Evolutionary conservation across 768 basidiomycete genomes (phyloP).

Genomic region (Collybia sp.): DNA sequence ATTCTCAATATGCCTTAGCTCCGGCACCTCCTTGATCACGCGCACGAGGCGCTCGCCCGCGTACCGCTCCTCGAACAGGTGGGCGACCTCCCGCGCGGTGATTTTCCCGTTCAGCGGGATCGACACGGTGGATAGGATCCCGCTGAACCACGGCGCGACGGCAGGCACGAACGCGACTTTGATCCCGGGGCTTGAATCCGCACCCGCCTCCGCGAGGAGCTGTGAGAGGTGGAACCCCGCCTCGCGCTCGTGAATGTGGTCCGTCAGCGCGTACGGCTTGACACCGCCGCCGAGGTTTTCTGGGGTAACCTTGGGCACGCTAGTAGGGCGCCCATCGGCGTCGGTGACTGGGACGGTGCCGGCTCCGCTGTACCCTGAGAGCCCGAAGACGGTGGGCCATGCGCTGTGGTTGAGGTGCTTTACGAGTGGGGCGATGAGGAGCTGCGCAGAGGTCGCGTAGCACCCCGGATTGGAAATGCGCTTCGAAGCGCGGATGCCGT

Average conservation of each 20-base stretch:
- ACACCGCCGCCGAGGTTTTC: conserved; percentile 73
- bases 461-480: conserved; percentile 97
- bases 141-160: conserved; percentile 94
- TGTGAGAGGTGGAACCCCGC: conserved; percentile 77
- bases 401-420: conserved; percentile 55
- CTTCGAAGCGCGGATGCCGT: conserved; percentile 61
- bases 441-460: conserved; percentile 90
- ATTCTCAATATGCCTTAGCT: conserved; percentile 68
- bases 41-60: conserved; percentile 65
- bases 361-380: conserved; percentile 94
- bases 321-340: conserved; percentile 65
- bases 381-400: conserved; percentile 83
- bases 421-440: conserved; percentile 87
- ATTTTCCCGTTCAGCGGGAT: conserved; percentile 70
- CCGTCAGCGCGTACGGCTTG: conserved; percentile 86
- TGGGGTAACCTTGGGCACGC: conserved; percentile 76
- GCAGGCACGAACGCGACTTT: conserved; percentile 82
- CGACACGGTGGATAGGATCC: conserved; percentile 84
- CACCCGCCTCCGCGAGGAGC: conserved; percentile 35
- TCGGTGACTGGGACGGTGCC: conserved; percentile 77
- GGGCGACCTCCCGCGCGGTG: conserved; percentile 65
- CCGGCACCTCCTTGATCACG: conserved; percentile 66
- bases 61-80: conserved; percentile 78
- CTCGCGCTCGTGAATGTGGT: conserved; percentile 99
- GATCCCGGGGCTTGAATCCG: conserved; percentile 20